phyloP scores from a whole-genome alignment of 129 eudicot genomes.

The Silybum marianum region DNA sequence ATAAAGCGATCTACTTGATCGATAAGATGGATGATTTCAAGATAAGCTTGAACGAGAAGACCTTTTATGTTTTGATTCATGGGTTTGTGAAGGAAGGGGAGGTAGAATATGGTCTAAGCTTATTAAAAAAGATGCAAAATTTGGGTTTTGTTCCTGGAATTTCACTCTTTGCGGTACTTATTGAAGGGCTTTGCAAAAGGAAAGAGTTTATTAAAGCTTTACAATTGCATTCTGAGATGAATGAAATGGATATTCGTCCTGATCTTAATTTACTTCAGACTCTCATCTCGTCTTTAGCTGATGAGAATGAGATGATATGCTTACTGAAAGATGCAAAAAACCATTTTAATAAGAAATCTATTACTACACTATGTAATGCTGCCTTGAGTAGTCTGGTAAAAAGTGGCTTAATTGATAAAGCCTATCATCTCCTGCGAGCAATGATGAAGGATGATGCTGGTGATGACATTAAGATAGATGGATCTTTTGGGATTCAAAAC shows the following conservation, averaged over 20 bases:
- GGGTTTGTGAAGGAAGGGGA: slow-evolving; percentile 64
- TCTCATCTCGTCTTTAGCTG: slow-evolving; percentile 45
- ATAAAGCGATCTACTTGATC: slow-evolving; percentile 53
- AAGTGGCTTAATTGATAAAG: slow-evolving; percentile 49
- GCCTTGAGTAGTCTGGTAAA: slow-evolving; percentile 50
- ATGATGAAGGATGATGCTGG: slow-evolving; percentile 32
- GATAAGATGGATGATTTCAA: slow-evolving; percentile 53
- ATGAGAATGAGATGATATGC: slow-evolving; percentile 47
- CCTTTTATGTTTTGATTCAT: slow-evolving; percentile 67
- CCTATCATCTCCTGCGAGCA: slow-evolving; percentile 47
- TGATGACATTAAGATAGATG: slow-evolving; percentile 33
- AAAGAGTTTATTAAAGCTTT: slow-evolving; percentile 60
- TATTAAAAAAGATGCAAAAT: slow-evolving; percentile 64
- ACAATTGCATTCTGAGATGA: slow-evolving; percentile 52
- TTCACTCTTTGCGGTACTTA: slow-evolving; percentile 57
- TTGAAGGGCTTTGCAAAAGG: slow-evolving; percentile 58
- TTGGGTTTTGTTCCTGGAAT: slow-evolving; percentile 57
- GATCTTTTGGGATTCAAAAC: slow-evolving; percentile 16
- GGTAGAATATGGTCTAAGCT: slow-evolving; percentile 55
- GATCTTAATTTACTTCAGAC: slow-evolving; percentile 43
- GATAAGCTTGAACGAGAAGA: slow-evolving; percentile 66
- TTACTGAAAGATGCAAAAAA: slow-evolving; percentile 45
- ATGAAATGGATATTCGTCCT: slow-evolving; percentile 36
- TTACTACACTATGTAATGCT: slow-evolving; percentile 45
- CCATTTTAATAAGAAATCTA: slow-evolving; percentile 34